phyloP scores from a whole-genome alignment of 225 moss, liverwort and hornwort species.

The Polytrichum formosum region DNA sequence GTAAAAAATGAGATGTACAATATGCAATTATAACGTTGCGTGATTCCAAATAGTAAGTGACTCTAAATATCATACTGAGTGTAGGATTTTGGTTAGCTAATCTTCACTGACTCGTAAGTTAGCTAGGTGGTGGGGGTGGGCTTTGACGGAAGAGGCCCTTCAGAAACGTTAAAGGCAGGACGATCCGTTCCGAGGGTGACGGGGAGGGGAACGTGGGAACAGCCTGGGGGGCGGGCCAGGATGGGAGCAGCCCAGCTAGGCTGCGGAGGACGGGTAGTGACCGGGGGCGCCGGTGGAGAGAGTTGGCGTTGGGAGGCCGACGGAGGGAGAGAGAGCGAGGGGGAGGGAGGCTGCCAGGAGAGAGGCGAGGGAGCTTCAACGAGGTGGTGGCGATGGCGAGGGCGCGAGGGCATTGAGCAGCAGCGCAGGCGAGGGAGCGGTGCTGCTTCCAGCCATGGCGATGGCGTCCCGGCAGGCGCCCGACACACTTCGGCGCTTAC shows the following conservation, averaged over 20 bases:
- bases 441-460: conserved; percentile 11
- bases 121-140: too few relatives aligned
- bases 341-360: not conserved
- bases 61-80: too few relatives aligned
- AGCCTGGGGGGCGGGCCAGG: not conserved
- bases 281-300: not conserved
- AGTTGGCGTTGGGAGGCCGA: not conserved
- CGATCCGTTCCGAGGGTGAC: too few relatives aligned
- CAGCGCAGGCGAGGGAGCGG: conserved; percentile 5
- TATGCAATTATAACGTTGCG: too few relatives aligned
- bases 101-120: too few relatives aligned
- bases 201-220: not conserved
- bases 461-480: conserved; percentile 39
- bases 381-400: conserved; percentile 1
- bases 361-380: not conserved
- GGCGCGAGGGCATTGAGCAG: not conserved
- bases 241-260: not conserved
- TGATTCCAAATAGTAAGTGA: too few relatives aligned
- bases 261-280: not conserved
- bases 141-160: too few relatives aligned
- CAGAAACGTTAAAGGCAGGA: too few relatives aligned
- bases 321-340: not conserved
- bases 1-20: too few relatives aligned
- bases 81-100: too few relatives aligned
- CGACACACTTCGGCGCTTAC: conserved; percentile 80